Percentiles rank a stretch among this genome's conserved stretches.
Conservation (phyloP, 441 rosid genomes). For the Croton laevigatus region DNA sequence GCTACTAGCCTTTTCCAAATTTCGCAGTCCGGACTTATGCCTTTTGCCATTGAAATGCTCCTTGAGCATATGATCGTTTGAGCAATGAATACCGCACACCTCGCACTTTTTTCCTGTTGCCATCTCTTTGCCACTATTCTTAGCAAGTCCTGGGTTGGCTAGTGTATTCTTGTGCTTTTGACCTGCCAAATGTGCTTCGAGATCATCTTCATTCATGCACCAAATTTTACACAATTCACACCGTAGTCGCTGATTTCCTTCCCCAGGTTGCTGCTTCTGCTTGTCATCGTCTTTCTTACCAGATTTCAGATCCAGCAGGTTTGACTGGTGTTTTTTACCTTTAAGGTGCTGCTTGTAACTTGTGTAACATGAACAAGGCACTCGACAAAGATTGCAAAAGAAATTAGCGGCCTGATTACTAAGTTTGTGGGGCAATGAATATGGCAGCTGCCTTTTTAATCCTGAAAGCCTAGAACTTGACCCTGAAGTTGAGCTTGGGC, state of each 20-base stretch:
- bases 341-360: conserved; percentile 23
- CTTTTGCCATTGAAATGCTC: conserved; percentile 20
- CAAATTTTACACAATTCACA: conserved; percentile 26
- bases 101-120: conserved; percentile 5
- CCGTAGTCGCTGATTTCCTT: neutral
- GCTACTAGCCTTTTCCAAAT: neutral
- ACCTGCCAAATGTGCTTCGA: conserved; percentile 23
- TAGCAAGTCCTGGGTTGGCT: neutral
- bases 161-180: conserved; percentile 24
- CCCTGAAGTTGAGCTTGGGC: conserved; percentile 1
- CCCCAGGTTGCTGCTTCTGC: neutral
- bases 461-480: conserved; percentile 8
- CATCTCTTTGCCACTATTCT: neutral
- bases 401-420: neutral
- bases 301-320: conserved; percentile 11
- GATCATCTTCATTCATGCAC: conserved; percentile 20
- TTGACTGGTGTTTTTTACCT: conserved; percentile 29
- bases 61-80: conserved; percentile 5
- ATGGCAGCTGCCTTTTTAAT: conserved; percentile 11
- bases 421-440: neutral
- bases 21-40: conserved; percentile 17
- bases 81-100: conserved; percentile 20
- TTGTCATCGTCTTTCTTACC: neutral
- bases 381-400: conserved; percentile 26
- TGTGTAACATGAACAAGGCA: conserved; percentile 12